A percentile compares a stretch with the other conserved stretches of the same genome.
phyloP scores from a whole-genome alignment of 331 rosid genomes.

The Malus hybrid region DNA sequence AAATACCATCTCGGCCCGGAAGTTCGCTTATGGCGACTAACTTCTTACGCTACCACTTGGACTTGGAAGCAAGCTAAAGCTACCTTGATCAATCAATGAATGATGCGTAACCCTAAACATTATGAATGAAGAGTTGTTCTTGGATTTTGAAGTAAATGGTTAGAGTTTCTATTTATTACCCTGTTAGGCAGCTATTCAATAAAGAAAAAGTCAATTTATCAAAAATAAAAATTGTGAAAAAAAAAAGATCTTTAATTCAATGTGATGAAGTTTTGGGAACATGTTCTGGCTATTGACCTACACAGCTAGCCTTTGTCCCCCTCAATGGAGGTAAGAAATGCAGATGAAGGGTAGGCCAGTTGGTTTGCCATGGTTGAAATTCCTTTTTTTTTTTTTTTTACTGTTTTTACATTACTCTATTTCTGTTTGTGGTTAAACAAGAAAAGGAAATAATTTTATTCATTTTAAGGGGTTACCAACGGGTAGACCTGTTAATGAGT shows the following conservation, averaged over 20 bases:
- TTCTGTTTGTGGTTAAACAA: not conserved
- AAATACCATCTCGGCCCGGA: too few species aligned
- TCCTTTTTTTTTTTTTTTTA: not conserved
- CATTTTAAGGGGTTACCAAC: not conserved
- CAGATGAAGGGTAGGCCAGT: not conserved
- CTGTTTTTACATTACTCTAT: not conserved
- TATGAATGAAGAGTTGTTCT: not conserved
- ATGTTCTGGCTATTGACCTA: not conserved
- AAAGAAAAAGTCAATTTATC: not conserved
- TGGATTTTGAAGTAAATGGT: not conserved
- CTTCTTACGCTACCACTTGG: too few species aligned
- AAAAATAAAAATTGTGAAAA: too few species aligned
- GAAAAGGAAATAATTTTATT: not conserved
- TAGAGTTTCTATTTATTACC: not conserved
- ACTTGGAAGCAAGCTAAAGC: too few species aligned
- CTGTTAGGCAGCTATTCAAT: too few species aligned
- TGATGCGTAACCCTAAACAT: too few species aligned
- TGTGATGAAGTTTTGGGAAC: not conserved
- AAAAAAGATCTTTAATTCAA: too few species aligned
- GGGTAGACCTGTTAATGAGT: too few species aligned
- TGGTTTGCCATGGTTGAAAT: not conserved
- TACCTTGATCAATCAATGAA: too few species aligned
- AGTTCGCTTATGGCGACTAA: too few species aligned
- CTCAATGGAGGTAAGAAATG: not conserved
- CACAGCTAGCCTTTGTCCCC: conserved; percentile 1